Percentiles rank a stretch among this genome's conserved stretches.
These are phyloP conservation scores for Aspergillus terreus DNA, from an alignment of 2,329 filamentous ascomycete species.

Conservation along the genomic window DNA sequence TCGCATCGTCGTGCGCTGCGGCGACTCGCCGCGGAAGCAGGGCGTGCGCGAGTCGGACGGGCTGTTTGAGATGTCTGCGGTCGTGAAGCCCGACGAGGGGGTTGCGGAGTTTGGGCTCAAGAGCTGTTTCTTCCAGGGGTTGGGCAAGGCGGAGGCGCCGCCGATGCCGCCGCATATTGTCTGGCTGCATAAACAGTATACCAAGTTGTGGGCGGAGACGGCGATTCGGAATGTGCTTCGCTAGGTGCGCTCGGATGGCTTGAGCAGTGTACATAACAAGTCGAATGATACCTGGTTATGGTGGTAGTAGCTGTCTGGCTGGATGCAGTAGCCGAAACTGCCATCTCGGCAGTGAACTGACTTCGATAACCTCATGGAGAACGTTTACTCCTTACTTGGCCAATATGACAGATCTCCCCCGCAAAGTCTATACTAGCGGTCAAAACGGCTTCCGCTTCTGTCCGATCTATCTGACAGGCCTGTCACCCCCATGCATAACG, in stretches of 20 bases:
- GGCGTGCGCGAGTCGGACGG: slow-evolving; percentile 60
- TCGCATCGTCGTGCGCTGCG: slow-evolving; percentile 61
- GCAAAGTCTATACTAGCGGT: no score
- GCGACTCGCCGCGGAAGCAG: slow-evolving; percentile 59
- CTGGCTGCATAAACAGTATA: slow-evolving; percentile 54
- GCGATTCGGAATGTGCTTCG: slow-evolving; percentile 33
- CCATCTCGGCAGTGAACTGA: no score
- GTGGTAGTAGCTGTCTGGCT: no score
- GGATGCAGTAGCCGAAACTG: no score
- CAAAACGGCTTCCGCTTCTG: no score
- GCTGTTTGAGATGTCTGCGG: slow-evolving; percentile 62
- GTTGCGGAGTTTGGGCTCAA: slow-evolving; percentile 64
- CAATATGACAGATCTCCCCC: no score
- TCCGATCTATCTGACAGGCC: no score
- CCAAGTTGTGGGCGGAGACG: slow-evolving; percentile 56
- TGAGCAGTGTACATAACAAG: no score
- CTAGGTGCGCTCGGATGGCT: slow-evolving; percentile 1
- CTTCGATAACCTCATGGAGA: no score
- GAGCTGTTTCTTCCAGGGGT: slow-evolving; percentile 59
- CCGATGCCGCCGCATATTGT: slow-evolving; percentile 48
- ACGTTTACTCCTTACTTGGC: no score
- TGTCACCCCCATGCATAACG: no score
- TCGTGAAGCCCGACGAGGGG: slow-evolving; percentile 55
- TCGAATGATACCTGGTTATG: no score
- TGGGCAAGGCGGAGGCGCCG: slow-evolving; percentile 39